These are phyloP conservation scores for Amoebophrya sp. DNA, from an alignment of 169 alveolate genomes.

Conservation along the genomic window DNA sequence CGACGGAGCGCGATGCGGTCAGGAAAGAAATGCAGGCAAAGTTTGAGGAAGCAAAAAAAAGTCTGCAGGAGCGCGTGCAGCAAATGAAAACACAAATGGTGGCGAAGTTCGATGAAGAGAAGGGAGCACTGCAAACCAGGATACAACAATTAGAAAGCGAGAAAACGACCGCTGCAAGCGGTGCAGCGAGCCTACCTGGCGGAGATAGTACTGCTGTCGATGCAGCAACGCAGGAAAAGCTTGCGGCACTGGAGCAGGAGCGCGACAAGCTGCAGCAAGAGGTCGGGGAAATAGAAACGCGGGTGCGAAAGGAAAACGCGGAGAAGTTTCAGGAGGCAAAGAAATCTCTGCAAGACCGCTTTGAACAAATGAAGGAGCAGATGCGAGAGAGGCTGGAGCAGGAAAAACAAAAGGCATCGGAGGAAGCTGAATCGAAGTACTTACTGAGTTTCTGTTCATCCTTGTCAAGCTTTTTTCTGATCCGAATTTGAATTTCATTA, in stretches of 20 bases:
- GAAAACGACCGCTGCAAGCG: background rate
- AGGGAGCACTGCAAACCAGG: background rate
- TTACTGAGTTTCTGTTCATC: too few species aligned
- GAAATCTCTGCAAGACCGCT: too few species aligned
- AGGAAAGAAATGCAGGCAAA: background rate
- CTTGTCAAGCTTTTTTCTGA: too few species aligned
- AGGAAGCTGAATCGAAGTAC: too few species aligned
- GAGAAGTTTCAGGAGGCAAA: too few species aligned
- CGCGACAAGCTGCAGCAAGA: too few species aligned
- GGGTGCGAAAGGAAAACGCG: too few species aligned
- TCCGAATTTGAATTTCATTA: too few species aligned
- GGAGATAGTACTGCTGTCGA: background rate
- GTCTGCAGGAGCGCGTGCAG: background rate
- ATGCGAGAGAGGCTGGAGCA: too few species aligned
- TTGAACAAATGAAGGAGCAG: too few species aligned
- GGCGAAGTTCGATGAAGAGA: background rate
- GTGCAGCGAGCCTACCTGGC: background rate
- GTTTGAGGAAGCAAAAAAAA: background rate
- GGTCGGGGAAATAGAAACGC: too few species aligned
- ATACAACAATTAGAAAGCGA: background rate
- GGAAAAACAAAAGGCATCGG: too few species aligned
- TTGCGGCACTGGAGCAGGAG: background rate
- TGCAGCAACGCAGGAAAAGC: background rate
- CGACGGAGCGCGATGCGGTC: background rate
- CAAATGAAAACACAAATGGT: background rate